phyloP scores from a whole-genome alignment of 148 eudicot species.

The Polygonum maritimum region DNA sequence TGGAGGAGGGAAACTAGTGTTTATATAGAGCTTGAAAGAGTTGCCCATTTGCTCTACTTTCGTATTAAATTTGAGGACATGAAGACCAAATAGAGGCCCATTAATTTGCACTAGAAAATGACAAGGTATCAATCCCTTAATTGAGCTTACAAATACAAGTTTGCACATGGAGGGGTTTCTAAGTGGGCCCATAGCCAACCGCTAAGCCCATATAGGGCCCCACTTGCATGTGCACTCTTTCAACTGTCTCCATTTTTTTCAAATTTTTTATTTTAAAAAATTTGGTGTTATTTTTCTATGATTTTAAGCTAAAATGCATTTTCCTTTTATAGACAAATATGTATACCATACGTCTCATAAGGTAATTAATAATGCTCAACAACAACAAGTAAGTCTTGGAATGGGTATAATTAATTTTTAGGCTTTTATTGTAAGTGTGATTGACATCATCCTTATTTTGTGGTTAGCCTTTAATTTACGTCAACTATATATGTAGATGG shows the following conservation, averaged over 20 bases:
- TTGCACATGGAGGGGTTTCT: constrained; percentile 8
- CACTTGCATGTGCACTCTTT: constrained; percentile 8
- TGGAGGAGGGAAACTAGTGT: constrained; percentile 3
- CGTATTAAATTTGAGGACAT: background rate
- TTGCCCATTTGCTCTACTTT: background rate
- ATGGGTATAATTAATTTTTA: background rate
- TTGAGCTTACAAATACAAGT: background rate
- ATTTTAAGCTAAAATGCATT: background rate
- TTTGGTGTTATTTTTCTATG: background rate
- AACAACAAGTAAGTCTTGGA: background rate
- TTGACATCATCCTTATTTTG: background rate
- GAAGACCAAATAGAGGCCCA: background rate
- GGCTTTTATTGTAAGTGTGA: background rate
- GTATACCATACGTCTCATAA: background rate
- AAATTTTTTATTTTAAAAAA: background rate
- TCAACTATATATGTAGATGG: no score
- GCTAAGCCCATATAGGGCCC: constrained; percentile 1
- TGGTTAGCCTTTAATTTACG: background rate
- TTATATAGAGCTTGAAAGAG: background rate
- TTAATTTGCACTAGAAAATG: background rate
- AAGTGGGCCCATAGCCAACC: constrained; percentile 4
- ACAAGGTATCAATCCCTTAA: background rate
- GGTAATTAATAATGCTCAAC: background rate
- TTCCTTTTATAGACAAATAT: background rate
- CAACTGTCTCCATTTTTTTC: background rate